Evolutionary conservation across 495 filamentous ascomycete genomes (phyloP).

Genomic region (Rostrohypoxylon terebratum): DNA sequence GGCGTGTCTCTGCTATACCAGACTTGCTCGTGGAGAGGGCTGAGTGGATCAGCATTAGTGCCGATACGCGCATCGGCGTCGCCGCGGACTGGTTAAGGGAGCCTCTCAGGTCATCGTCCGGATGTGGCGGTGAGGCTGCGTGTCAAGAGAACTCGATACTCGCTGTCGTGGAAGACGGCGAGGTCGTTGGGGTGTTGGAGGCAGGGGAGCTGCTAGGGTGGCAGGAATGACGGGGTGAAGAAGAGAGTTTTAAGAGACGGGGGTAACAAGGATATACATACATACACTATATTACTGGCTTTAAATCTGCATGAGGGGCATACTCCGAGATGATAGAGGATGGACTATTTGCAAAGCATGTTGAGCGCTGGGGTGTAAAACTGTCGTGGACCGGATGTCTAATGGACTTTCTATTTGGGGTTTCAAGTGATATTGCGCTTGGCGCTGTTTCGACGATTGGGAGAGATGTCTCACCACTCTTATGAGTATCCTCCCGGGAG

Average conservation of each 20-base stretch:
- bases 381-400: background rate
- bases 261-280: background rate
- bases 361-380: constrained; percentile 5
- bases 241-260: background rate
- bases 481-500: background rate
- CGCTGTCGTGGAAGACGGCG: constrained; percentile 56
- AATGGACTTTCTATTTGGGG: constrained; percentile 15
- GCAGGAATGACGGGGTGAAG: constrained; percentile 26
- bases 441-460: background rate
- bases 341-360: background rate
- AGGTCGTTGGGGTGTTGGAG: constrained; percentile 60
- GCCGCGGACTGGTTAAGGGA: constrained; percentile 57
- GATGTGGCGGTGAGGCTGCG: constrained; percentile 19
- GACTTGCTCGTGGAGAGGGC: constrained; percentile 53
- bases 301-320: background rate
- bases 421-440: background rate
- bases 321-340: background rate
- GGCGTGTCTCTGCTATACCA: constrained; percentile 39
- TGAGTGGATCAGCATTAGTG: constrained; percentile 61
- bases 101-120: constrained; percentile 40
- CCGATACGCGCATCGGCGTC: constrained; percentile 54
- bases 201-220: constrained; percentile 49
- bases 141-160: constrained; percentile 57
- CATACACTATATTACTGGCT: background rate
- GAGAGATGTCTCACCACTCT: background rate